Percentiles rank a stretch among this genome's conserved stretches.
Evolutionary conservation across 2,329 filamentous ascomycete genomes (phyloP).

Genomic region (Ceratocystis huliohia): DNA sequence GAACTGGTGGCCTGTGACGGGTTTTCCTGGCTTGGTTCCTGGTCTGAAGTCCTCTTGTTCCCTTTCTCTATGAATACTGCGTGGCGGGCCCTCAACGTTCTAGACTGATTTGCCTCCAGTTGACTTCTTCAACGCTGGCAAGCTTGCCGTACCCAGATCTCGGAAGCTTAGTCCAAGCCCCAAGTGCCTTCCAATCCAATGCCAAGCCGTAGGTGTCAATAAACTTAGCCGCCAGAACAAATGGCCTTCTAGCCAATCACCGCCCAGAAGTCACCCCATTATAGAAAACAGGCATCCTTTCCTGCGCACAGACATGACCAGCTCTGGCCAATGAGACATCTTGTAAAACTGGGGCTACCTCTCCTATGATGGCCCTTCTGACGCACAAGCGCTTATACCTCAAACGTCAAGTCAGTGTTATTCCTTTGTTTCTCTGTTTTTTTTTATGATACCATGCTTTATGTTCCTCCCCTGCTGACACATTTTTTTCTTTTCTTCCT

Average conservation of each 20-base stretch:
- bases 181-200: neutral
- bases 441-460: neutral
- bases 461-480: too few relatives aligned
- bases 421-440: neutral
- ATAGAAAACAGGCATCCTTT: neutral
- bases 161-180: too few relatives aligned
- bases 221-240: slow-evolving; percentile 5
- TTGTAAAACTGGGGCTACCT: neutral
- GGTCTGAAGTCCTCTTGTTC: neutral
- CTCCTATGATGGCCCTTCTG: neutral
- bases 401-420: neutral
- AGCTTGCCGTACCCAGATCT: neutral
- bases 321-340: neutral
- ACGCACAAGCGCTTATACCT: neutral
- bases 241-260: slow-evolving; percentile 9
- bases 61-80: too few relatives aligned
- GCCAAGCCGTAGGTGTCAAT: slow-evolving; percentile 10
- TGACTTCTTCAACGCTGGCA: neutral
- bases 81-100: too few relatives aligned
- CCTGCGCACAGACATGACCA: neutral
- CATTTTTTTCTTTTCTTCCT: neutral
- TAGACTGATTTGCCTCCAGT: neutral
- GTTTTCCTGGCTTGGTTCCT: neutral
- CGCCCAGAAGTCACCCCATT: neutral
- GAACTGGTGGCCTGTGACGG: neutral